A percentile compares a stretch with the other conserved stretches of the same genome.
Evolutionary conservation across 805 yeast genomes (phyloP).

Genomic region (Schwanniomyces polymorphus): DNA sequence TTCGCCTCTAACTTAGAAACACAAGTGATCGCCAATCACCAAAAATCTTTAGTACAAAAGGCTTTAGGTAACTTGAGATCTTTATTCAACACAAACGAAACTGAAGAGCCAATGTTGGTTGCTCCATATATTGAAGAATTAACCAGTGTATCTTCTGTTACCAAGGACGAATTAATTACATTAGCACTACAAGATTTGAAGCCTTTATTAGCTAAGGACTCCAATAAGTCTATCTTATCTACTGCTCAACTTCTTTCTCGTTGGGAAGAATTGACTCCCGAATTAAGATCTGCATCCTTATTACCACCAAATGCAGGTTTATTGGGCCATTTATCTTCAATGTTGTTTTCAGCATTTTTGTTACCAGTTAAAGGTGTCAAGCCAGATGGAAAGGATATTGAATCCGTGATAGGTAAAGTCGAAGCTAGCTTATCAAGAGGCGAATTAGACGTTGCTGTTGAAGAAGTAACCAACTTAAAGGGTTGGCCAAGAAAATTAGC

Average conservation of each 20-base stretch:
- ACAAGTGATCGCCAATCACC: constrained; percentile 34
- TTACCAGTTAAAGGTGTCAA: constrained; percentile 73
- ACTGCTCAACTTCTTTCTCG: constrained; percentile 76
- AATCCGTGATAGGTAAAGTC: constrained; percentile 85
- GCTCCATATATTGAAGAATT: constrained; percentile 41
- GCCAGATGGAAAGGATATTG: constrained; percentile 81
- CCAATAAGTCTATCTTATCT: constrained; percentile 61
- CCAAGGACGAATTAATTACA: constrained; percentile 34
- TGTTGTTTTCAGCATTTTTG: constrained; percentile 71
- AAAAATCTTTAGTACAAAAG: constrained; percentile 29
- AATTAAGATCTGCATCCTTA: constrained; percentile 83
- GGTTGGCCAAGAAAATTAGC: constrained; percentile 94
- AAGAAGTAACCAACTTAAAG: constrained; percentile 83
- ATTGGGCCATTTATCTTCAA: constrained; percentile 85
- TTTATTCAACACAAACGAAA: constrained; percentile 20
- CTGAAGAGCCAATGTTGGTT: constrained; percentile 25
- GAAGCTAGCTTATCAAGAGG: constrained; percentile 72
- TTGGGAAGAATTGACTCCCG: constrained; percentile 79
- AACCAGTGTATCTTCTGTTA: constrained; percentile 15
- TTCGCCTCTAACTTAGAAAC: constrained; percentile 46
- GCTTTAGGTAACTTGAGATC: constrained; percentile 33
- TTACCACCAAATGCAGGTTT: constrained; percentile 96
- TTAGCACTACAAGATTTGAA: constrained; percentile 34
- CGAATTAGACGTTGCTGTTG: constrained; percentile 84
- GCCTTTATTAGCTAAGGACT: constrained; percentile 34